Evolutionary conservation across 1,284 basidiomycete species (phyloP), one percentile per base, ranked within the genome.

Genomic region (Microstroma glucosiphilum): DNA sequence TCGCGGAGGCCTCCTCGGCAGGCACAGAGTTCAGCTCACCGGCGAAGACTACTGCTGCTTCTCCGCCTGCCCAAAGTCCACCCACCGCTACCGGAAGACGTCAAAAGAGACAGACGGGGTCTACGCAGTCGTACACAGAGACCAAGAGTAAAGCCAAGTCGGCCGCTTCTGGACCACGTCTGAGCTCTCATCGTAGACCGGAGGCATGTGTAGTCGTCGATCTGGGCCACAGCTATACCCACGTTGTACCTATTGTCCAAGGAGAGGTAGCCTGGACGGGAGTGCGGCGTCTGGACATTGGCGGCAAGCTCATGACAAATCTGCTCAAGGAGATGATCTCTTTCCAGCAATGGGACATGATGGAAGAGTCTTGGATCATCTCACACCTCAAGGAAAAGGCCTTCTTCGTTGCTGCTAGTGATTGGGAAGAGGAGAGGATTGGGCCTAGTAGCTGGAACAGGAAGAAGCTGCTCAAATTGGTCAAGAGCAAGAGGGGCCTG

Each of bases 321-420:
- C 89, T 94, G 59, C 84, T 97, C 41, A 96, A 96, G 75, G 90
- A 93, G 76, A 84, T 92, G 57, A 86, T 94, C 12, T 94, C 91
- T 12, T 96, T 91, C 80, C 87, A 91, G 40, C 93, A 97, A 76
- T 94, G 91, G 89, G 92, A 96, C 80, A 91, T 96, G 89, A 92
- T 92, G 86, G 92, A 96, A 76, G 89, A 96, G 81, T 92, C 90
- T 0, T 86, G 89, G 80, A 88, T 96, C 72, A 88, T 96, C 81
- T 92, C 92, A 80, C 85, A 89, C 67, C 88, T 92, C 71, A 92
- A 94, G 78, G 90, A 91, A 76, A 81, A 84, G 13, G 92, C 90
- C 77, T 91, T 90, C 79, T 96, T 89, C 79, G 88, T 96, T 59
- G 76, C 75, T 1, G 65, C 67, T 1, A 30, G 51, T 1, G 63